Conservation (phyloP, 345 rosid species). For the Turnera subulata region DNA sequence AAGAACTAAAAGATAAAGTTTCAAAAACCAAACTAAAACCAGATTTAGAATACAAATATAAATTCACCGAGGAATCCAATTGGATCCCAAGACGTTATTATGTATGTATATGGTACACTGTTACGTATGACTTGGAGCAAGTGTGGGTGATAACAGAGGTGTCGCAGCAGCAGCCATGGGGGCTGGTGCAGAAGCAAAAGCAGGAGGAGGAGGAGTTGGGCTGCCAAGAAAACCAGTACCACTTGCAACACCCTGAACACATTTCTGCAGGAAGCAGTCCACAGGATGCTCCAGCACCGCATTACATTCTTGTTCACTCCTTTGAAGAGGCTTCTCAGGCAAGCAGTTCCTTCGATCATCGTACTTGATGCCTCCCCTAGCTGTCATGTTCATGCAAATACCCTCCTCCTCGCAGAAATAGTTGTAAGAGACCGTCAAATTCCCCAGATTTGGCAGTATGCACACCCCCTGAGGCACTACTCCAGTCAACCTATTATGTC, state of each 20-base stretch:
- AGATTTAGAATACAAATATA: no score
- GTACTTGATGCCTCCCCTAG: constrained; percentile 42
- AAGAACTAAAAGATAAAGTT: no score
- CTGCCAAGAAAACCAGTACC: constrained; percentile 10
- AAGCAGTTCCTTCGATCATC: constrained; percentile 78
- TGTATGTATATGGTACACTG: no score
- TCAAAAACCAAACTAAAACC: no score
- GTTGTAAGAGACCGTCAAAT: constrained; percentile 68
- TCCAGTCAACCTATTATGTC: constrained; percentile 70
- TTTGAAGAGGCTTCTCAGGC: constrained; percentile 64
- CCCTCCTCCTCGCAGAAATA: constrained; percentile 84
- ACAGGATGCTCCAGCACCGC: constrained; percentile 59
- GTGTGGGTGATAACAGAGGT: constrained; percentile 41
- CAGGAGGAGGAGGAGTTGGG: not conserved
- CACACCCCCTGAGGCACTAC: constrained; percentile 64
- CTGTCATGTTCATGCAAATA: constrained; percentile 57
- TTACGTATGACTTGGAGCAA: constrained; percentile 40
- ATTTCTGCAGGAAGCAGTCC: constrained; percentile 54
- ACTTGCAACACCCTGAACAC: constrained; percentile 11
- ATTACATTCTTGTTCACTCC: constrained; percentile 57
- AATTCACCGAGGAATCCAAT: no score
- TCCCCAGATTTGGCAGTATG: constrained; percentile 52
- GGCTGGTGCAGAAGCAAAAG: constrained; percentile 18
- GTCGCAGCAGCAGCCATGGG: constrained; percentile 23
- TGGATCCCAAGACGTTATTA: no score